Percentiles rank a stretch among this genome's conserved stretches.
Conservation (phyloP, 2,329 filamentous ascomycete species). For the Diaporthe australafricana region DNA sequence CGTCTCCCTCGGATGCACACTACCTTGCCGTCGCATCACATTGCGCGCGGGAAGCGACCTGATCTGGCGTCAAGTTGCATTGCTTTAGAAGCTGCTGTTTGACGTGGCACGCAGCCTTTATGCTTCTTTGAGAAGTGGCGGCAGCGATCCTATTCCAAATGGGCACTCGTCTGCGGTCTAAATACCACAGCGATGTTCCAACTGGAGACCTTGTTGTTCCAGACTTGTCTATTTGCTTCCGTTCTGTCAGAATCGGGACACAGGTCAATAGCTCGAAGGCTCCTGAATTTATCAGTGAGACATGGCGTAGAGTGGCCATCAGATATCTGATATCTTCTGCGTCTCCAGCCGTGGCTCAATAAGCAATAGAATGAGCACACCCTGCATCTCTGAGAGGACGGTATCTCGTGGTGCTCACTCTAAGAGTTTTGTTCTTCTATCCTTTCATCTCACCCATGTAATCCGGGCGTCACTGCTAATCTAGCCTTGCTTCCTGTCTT, state of each 20-base stretch:
- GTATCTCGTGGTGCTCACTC: not conserved
- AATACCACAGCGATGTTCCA: not conserved
- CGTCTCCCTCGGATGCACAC: not conserved
- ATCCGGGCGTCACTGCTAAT: not conserved
- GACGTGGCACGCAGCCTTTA: slow-evolving; percentile 18
- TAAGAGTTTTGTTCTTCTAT: not conserved
- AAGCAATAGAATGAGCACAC: slow-evolving; percentile 11
- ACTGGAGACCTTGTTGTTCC: not conserved
- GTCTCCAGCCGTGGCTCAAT: not conserved
- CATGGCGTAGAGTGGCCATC: slow-evolving; percentile 8
- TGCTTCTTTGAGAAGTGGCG: slow-evolving; percentile 3
- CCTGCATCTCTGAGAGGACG: not conserved
- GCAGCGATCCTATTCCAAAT: not conserved
- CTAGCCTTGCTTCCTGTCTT: not conserved
- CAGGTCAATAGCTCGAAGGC: not conserved
- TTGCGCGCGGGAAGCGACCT: slow-evolving; percentile 1
- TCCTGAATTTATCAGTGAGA: not conserved
- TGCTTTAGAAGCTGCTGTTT: slow-evolving; percentile 15
- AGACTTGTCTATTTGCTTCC: not conserved
- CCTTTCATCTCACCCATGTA: not conserved
- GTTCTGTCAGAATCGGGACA: not conserved
- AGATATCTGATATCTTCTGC: not conserved
- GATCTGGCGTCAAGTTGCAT: slow-evolving; percentile 1
- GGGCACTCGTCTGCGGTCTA: not conserved
- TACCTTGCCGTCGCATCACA: not conserved